phyloP scores from a whole-genome alignment of 176 grass and related monocot species.

The Zoysia japonica region DNA sequence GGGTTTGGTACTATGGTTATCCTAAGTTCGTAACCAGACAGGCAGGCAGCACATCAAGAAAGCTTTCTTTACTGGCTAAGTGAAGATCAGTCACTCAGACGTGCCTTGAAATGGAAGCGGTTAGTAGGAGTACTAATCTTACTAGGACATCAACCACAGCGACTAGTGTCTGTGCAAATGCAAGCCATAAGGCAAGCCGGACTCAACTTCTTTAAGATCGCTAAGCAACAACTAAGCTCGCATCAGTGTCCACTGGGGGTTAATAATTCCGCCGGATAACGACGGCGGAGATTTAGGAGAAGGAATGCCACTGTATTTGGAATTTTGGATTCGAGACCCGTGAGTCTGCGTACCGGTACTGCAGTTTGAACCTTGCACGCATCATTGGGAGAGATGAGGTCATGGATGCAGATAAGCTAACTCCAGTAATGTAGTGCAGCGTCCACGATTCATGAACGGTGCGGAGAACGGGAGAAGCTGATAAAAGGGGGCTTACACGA shows the following conservation, averaged over 20 bases:
- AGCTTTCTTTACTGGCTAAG: neutral
- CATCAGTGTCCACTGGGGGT: neutral
- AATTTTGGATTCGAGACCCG: neutral
- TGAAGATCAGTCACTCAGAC: neutral
- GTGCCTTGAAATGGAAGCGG: neutral
- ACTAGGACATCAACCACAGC: neutral
- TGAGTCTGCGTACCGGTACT: neutral
- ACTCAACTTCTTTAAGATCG: neutral
- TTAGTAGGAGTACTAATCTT: neutral
- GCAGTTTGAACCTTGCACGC: neutral
- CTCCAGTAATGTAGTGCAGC: neutral
- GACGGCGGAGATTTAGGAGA: neutral
- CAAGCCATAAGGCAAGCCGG: no score
- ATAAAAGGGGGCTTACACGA: slow-evolving; percentile 60
- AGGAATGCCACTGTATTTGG: neutral
- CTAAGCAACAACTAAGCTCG: neutral
- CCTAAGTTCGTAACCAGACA: neutral
- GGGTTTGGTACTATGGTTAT: neutral
- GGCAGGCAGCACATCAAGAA: slow-evolving; percentile 6
- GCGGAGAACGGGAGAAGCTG: neutral
- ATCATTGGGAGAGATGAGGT: neutral
- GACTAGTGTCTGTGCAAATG: neutral
- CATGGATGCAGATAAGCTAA: neutral
- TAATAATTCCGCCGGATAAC: slow-evolving; percentile 5
- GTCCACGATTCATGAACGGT: neutral